These are phyloP conservation scores for Mycena olivaceomarginata DNA, from an alignment of 768 basidiomycete species.

Conservation along the genomic window DNA sequence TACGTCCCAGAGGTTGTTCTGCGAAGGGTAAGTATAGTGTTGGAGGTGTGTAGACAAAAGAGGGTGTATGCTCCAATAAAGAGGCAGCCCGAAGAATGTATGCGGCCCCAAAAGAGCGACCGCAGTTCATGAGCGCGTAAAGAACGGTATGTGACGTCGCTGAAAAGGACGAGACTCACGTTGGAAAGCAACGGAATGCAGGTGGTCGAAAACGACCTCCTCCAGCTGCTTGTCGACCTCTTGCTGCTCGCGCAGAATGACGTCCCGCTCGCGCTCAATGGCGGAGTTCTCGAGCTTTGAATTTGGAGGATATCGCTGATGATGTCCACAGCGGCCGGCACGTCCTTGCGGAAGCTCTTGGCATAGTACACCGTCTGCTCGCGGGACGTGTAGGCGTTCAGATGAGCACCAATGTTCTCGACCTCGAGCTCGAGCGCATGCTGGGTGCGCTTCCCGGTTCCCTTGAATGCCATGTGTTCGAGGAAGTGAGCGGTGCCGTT, in stretches of 20 bases:
- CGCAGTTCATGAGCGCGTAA: too few relatives aligned
- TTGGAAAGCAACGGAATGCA: constrained; percentile 98
- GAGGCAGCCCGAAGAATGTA: too few relatives aligned
- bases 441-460: constrained; percentile 92
- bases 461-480: constrained; percentile 99
- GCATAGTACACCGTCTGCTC: constrained; percentile 99
- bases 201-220: constrained; percentile 99
- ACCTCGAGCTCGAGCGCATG: constrained; percentile 96
- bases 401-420: constrained; percentile 97
- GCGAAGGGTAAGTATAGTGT: constrained; percentile 33
- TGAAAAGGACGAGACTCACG: constrained; percentile 69
- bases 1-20: constrained; percentile 97
- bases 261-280: constrained; percentile 96
- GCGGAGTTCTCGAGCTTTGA: constrained; percentile 92
- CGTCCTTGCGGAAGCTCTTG: constrained; percentile 98
- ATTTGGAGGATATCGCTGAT: constrained; percentile 99
- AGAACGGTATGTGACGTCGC: too few relatives aligned
- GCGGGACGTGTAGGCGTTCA: constrained; percentile 98
- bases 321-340: constrained; percentile 93
- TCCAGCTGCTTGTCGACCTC: constrained; percentile 99
- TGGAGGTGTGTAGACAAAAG: neutral
- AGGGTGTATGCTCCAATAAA: neutral
- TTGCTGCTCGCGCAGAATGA: constrained; percentile 97
- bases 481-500: constrained; percentile 99
- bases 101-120: too few relatives aligned